phyloP scores from a whole-genome alignment of 2,329 filamentous ascomycete species.

The Cephalotrichum gorgonifer region DNA sequence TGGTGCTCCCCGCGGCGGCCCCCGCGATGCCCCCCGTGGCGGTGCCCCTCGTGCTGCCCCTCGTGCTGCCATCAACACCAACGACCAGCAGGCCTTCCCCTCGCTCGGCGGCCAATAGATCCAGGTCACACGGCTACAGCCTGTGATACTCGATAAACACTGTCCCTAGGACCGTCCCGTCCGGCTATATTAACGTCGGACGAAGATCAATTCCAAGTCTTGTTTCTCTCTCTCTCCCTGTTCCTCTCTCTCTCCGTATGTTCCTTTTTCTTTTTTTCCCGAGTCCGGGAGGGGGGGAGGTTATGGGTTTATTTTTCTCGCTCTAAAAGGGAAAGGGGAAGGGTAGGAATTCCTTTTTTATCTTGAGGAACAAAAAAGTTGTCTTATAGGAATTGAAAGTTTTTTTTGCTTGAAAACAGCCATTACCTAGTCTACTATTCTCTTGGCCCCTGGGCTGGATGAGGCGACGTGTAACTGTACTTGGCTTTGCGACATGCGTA shows the following conservation, averaged over 20 bases:
- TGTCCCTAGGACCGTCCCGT: background rate
- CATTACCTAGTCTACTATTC: too few relatives aligned
- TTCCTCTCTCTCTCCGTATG: background rate
- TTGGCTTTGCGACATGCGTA: too few relatives aligned
- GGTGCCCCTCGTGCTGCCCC: conserved; percentile 32
- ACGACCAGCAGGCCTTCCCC: conserved; percentile 49
- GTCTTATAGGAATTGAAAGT: conserved; percentile 3
- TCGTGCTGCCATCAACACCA: conserved; percentile 42
- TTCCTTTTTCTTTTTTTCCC: background rate
- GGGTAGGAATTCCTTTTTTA: conserved; percentile 2
- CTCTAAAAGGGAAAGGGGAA: background rate
- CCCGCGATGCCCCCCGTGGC: conserved; percentile 32
- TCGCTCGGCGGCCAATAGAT: conserved; percentile 46
- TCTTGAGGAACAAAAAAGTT: conserved; percentile 1
- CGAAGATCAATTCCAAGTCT: too few relatives aligned
- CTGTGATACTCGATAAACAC: too few relatives aligned
- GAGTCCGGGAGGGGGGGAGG: background rate
- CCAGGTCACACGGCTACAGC: conserved; percentile 5
- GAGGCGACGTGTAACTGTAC: too few relatives aligned
- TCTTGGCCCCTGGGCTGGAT: too few relatives aligned
- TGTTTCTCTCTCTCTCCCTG: too few relatives aligned
- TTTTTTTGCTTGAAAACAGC: background rate
- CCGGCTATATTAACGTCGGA: background rate
- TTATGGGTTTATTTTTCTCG: background rate
- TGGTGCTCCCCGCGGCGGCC: conserved; percentile 25